These are phyloP conservation scores for Trichoderma gracile DNA, from an alignment of 2,329 filamentous ascomycete genomes.

Conservation along the genomic window DNA sequence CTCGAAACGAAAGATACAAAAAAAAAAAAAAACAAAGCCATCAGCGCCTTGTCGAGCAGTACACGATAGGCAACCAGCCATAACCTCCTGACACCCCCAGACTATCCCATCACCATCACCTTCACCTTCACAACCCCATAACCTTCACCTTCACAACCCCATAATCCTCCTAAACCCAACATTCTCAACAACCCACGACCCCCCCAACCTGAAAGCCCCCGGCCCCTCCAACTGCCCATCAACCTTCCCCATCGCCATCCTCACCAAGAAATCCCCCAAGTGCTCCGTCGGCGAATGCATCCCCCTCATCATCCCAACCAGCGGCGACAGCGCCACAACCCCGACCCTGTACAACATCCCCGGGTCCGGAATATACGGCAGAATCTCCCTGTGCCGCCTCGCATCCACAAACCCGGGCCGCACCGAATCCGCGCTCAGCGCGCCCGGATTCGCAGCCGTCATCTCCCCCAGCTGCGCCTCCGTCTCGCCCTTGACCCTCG, in stretches of 20 bases:
- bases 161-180: slow-evolving; percentile 39
- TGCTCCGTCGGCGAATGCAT: slow-evolving; percentile 45
- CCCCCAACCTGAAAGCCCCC: slow-evolving; percentile 40
- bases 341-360: slow-evolving; percentile 28
- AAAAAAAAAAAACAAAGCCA: neutral
- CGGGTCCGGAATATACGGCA: slow-evolving; percentile 44
- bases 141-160: slow-evolving; percentile 34
- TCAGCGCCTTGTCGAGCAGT: no score
- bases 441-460: slow-evolving; percentile 41
- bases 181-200: slow-evolving; percentile 42
- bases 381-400: slow-evolving; percentile 43
- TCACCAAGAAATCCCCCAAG: slow-evolving; percentile 47
- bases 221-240: slow-evolving; percentile 33
- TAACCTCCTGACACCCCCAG: no score
- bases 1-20: no score
- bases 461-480: slow-evolving; percentile 61
- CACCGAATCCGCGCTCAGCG: slow-evolving; percentile 56
- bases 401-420: slow-evolving; percentile 62
- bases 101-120: no score
- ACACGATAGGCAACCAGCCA: neutral
- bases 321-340: slow-evolving; percentile 31
- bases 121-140: no score
- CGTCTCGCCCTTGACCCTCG: slow-evolving; percentile 65
- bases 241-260: slow-evolving; percentile 47
- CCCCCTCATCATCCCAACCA: slow-evolving; percentile 31